Evolutionary conservation across 805 yeast genomes (phyloP).

Genomic region (Cyberlindnera japonica): DNA sequence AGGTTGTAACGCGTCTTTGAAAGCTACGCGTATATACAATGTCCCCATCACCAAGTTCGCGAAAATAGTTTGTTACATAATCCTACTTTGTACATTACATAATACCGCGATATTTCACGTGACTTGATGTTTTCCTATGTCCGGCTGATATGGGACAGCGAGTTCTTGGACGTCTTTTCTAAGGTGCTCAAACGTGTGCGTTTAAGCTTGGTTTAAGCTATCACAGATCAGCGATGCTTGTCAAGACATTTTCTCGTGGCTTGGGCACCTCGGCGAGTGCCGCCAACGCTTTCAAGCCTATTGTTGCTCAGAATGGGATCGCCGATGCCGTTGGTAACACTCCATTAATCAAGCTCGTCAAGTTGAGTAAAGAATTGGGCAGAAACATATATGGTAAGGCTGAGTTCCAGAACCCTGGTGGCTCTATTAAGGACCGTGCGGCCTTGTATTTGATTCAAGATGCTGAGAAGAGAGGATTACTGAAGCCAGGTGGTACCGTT

Average conservation of each 20-base stretch:
- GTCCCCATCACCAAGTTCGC: too few species aligned
- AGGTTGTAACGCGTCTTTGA: neutral
- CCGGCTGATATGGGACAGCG: neutral
- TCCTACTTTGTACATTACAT: too few species aligned
- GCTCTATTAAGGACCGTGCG: conserved; percentile 88
- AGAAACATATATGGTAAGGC: conserved; percentile 85
- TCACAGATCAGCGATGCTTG: too few species aligned
- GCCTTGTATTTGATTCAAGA: conserved; percentile 73
- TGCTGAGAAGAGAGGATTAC: conserved; percentile 65
- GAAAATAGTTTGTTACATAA: too few species aligned
- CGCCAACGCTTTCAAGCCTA: conserved; percentile 37
- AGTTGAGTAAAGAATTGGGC: conserved; percentile 54
- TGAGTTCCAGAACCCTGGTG: conserved; percentile 92
- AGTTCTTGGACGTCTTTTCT: neutral
- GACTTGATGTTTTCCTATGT: neutral
- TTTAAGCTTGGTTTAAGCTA: too few species aligned
- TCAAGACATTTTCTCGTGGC: conserved; percentile 10
- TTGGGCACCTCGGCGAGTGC: conserved; percentile 7
- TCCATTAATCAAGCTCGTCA: conserved; percentile 65
- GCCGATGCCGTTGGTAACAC: conserved; percentile 92
- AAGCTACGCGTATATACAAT: neutral
- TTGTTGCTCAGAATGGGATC: conserved; percentile 63
- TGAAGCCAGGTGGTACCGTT: conserved; percentile 76
- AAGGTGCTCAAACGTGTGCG: too few species aligned
- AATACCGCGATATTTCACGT: conserved; percentile 1